Conservation (phyloP, 306 rosid genomes). For the Mucuna pruriens region DNA sequence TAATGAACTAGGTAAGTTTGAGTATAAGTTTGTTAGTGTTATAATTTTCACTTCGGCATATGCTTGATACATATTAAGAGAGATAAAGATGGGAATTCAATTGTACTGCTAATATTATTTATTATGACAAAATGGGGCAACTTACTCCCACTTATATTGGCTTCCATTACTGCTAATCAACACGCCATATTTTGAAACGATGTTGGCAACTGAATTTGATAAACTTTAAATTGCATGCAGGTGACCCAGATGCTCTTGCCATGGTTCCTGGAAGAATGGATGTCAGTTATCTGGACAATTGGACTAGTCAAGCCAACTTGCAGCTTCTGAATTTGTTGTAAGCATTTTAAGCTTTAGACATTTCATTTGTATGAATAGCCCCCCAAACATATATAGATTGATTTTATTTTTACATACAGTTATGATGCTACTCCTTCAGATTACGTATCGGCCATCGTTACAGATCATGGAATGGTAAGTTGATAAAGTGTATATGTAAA, state of each 20-base stretch:
- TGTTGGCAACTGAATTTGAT: constrained; percentile 34
- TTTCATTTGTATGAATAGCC: constrained; percentile 8
- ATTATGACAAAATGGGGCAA: not conserved
- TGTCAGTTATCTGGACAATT: constrained; percentile 57
- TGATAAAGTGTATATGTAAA: not conserved
- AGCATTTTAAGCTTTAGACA: constrained; percentile 57
- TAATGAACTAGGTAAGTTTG: constrained; percentile 74
- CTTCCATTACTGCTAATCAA: not conserved
- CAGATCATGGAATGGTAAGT: constrained; percentile 94
- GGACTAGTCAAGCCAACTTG: constrained; percentile 56
- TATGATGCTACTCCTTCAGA: constrained; percentile 90
- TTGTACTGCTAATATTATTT: not conserved
- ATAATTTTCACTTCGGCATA: not conserved
- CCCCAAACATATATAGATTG: not conserved
- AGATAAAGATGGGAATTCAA: not conserved
- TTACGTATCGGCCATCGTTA: constrained; percentile 77
- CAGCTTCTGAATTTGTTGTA: constrained; percentile 83
- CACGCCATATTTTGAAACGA: not conserved
- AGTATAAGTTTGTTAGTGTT: constrained; percentile 22
- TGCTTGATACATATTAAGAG: constrained; percentile 8
- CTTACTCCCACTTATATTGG: not conserved
- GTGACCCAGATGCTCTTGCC: constrained; percentile 71
- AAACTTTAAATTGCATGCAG: constrained; percentile 51
- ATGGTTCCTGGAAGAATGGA: constrained; percentile 73
- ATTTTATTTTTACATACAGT: constrained; percentile 49